phyloP scores from a whole-genome alignment of 2,329 filamentous ascomycete species.

The Alternaria ventricosa region DNA sequence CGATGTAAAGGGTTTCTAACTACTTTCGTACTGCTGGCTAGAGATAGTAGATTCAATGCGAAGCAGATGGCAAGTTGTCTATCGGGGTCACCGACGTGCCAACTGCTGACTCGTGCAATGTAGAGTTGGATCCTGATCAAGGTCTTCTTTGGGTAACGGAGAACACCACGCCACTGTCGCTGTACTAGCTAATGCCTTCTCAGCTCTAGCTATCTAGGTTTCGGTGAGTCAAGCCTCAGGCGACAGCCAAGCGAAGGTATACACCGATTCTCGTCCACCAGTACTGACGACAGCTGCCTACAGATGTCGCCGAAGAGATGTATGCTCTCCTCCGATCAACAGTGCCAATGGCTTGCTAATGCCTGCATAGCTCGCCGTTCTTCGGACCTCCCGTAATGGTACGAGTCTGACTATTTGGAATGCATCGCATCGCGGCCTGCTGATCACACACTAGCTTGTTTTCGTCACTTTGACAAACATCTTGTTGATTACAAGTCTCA shows the following conservation, averaged over 20 bases:
- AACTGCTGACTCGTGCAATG: slow-evolving; percentile 15
- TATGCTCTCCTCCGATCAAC: slow-evolving; percentile 14
- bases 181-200: background rate
- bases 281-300: slow-evolving; percentile 30
- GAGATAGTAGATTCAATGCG: slow-evolving; percentile 67
- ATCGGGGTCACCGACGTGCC: too few species aligned
- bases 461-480: slow-evolving; percentile 82
- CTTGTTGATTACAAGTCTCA: slow-evolving; percentile 77
- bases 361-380: slow-evolving; percentile 53
- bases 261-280: slow-evolving; percentile 14
- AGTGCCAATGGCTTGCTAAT: slow-evolving; percentile 15
- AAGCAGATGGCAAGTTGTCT: slow-evolving; percentile 62
- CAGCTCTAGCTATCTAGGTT: slow-evolving; percentile 72
- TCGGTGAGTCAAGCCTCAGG: slow-evolving; percentile 57
- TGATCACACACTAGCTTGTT: slow-evolving; percentile 59
- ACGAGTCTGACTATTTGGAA: slow-evolving; percentile 42
- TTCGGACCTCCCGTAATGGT: slow-evolving; percentile 62
- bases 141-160: slow-evolving; percentile 74
- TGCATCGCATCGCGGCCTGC: slow-evolving; percentile 26
- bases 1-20: slow-evolving; percentile 74
- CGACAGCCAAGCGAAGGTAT: background rate
- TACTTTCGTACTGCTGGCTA: slow-evolving; percentile 80
- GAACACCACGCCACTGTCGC: background rate
- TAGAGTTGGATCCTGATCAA: slow-evolving; percentile 74
- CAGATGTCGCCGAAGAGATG: slow-evolving; percentile 57